A percentile compares a stretch with the other conserved stretches of the same genome.
phyloP scores from a whole-genome alignment of 805 yeast genomes.

The Myxozyma melibiosi region DNA sequence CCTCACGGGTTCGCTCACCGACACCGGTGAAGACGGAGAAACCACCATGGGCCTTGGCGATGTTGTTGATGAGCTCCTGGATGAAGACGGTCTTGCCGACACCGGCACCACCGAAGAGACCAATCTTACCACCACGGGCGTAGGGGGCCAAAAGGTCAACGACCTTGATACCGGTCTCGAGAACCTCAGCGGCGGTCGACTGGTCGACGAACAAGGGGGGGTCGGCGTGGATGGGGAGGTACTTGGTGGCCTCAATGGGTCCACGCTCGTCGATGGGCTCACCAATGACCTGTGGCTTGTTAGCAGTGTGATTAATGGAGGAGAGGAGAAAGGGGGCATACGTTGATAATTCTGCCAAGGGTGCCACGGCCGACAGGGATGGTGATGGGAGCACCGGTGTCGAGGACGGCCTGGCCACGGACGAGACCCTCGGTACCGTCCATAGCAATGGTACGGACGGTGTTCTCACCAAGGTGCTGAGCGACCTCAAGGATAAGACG shows the following conservation, averaged over 20 bases:
- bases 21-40: constrained; percentile 99
- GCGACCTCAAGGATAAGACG: constrained; percentile 95
- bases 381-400: constrained; percentile 98
- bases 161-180: constrained; percentile 99
- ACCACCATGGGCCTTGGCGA: constrained; percentile 99
- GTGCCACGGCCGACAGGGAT: constrained; percentile 99
- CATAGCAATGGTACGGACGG: constrained; percentile 99
- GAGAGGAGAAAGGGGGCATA: not conserved
- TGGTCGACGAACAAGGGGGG: constrained; percentile 96
- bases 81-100: constrained; percentile 99
- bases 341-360: constrained; percentile 97
- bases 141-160: constrained; percentile 98
- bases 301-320: constrained; percentile 37
- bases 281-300: constrained; percentile 58
- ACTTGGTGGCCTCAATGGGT: constrained; percentile 88
- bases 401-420: constrained; percentile 89
- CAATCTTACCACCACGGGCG: constrained; percentile 99
- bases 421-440: constrained; percentile 99
- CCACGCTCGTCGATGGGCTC: constrained; percentile 99
- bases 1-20: constrained; percentile 99
- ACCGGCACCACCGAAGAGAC: constrained; percentile 99
- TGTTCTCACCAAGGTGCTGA: constrained; percentile 99
- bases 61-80: constrained; percentile 99
- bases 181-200: constrained; percentile 96
- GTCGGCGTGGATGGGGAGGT: constrained; percentile 98